Percentiles rank a stretch among this genome's conserved stretches.
phyloP scores from a whole-genome alignment of 352 stramenopile genomes.

The Lagenidium sp. region DNA sequence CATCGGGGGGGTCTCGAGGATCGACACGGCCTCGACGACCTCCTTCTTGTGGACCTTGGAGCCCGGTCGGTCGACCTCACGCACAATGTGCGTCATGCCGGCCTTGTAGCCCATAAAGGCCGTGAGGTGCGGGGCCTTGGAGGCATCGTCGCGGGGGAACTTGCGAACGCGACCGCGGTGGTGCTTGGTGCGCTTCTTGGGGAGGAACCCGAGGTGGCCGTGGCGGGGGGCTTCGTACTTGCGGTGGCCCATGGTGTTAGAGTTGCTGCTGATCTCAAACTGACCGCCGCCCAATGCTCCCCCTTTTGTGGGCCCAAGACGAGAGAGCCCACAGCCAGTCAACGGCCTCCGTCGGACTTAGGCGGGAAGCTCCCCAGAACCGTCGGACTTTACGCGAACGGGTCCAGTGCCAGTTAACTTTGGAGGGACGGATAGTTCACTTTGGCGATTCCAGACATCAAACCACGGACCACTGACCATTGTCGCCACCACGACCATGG shows the following conservation, averaged over 20 bases:
- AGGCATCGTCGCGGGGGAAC: constrained; percentile 97
- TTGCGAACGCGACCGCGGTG: constrained; percentile 98
- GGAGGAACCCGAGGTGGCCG: constrained; percentile 98
- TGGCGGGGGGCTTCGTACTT: constrained; percentile 97
- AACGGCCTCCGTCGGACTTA: background rate
- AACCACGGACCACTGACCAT: background rate
- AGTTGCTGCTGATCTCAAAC: constrained; percentile 85
- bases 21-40: constrained; percentile 98
- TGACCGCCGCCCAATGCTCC: too few relatives aligned
- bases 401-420: too few relatives aligned
- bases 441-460: background rate
- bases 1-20: constrained; percentile 99
- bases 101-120: constrained; percentile 99
- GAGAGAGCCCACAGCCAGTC: background rate
- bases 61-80: constrained; percentile 97
- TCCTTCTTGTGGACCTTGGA: constrained; percentile 99
- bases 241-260: constrained; percentile 92
- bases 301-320: too few relatives aligned
- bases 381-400: too few relatives aligned
- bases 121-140: constrained; percentile 96
- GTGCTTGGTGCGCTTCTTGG: constrained; percentile 99
- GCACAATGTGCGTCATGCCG: constrained; percentile 99
- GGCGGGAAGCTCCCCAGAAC: background rate
- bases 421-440: too few relatives aligned
- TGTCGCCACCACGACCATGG: constrained; percentile 11